Percentiles rank a stretch among this genome's conserved stretches.
Evolutionary conservation across 140 eudicot genomes (phyloP).

Genomic region (Oenanthe javanica): DNA sequence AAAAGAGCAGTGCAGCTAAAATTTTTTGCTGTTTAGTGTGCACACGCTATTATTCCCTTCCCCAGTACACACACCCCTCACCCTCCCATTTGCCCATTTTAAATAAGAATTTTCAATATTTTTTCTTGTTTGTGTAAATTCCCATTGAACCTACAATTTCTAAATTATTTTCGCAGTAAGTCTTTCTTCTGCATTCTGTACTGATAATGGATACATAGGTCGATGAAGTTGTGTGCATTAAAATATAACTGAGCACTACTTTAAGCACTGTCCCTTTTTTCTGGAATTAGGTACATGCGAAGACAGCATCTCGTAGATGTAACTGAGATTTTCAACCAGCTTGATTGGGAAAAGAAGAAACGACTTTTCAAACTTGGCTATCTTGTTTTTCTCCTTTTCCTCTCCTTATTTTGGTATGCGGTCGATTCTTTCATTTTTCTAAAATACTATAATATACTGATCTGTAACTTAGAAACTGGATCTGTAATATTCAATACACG

Average conservation of each 20-base stretch:
- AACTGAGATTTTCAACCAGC: conserved; percentile 79
- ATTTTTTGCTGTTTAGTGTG: not conserved
- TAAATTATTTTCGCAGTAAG: not conserved
- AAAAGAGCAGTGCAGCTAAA: too few species aligned
- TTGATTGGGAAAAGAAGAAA: conserved; percentile 63
- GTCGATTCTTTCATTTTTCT: not conserved
- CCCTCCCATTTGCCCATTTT: not conserved
- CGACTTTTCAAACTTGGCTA: conserved; percentile 75
- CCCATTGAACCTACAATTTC: too few species aligned
- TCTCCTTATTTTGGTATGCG: conserved; percentile 84
- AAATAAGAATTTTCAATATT: not conserved
- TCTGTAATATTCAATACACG: not conserved
- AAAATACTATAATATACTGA: not conserved
- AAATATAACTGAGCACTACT: not conserved
- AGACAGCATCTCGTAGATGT: conserved; percentile 75
- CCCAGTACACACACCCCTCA: not conserved
- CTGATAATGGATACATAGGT: not conserved
- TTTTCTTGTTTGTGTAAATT: not conserved
- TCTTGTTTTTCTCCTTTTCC: conserved; percentile 45
- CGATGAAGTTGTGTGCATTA: not conserved
- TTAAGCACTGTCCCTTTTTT: conserved; percentile 5
- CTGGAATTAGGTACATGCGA: conserved; percentile 40
- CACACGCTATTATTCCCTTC: not conserved
- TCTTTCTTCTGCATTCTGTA: not conserved
- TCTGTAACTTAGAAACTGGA: not conserved